phyloP scores from a whole-genome alignment of 2,329 filamentous ascomycete genomes.

The Claviceps digitariae region DNA sequence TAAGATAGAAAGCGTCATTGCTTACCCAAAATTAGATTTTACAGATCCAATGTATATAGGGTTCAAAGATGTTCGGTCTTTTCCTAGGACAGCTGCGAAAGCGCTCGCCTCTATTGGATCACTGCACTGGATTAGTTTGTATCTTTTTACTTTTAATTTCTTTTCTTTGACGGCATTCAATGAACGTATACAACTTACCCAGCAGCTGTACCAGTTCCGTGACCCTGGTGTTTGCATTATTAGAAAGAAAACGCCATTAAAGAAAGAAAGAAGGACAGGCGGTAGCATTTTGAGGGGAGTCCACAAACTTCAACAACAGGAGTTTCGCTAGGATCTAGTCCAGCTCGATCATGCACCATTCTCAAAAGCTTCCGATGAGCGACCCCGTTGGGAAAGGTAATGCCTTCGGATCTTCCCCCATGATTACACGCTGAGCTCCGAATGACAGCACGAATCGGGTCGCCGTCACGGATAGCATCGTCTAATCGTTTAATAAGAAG shows the following conservation, averaged over 20 bases:
- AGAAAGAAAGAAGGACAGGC: no score
- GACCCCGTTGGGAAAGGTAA: conserved; percentile 4
- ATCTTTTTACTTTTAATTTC: not conserved
- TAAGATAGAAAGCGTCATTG: not conserved
- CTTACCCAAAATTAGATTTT: conserved; percentile 10
- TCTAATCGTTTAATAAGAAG: conserved; percentile 29
- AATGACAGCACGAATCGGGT: conserved; percentile 19
- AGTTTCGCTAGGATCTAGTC: conserved; percentile 11
- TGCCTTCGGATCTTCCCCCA: conserved; percentile 4
- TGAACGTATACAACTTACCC: conserved; percentile 7
- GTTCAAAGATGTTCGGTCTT: conserved; percentile 10
- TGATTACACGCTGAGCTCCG: conserved; percentile 6
- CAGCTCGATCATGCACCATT: conserved; percentile 19
- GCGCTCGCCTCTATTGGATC: conserved; percentile 22
- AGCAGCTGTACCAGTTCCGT: conserved; percentile 17
- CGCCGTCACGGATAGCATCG: conserved; percentile 27
- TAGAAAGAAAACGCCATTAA: not conserved
- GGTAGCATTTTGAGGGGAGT: not conserved
- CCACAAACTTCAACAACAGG: conserved; percentile 6
- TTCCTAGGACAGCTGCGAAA: conserved; percentile 11
- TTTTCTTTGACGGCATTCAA: not conserved
- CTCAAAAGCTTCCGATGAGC: conserved; percentile 20
- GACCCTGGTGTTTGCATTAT: conserved; percentile 5
- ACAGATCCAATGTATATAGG: conserved; percentile 14
- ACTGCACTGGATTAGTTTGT: conserved; percentile 8